Evolutionary conservation across 2,329 filamentous ascomycete genomes (phyloP), one percentile per base, ranked within the genome.

Genomic region (Clonostachys rosea): DNA sequence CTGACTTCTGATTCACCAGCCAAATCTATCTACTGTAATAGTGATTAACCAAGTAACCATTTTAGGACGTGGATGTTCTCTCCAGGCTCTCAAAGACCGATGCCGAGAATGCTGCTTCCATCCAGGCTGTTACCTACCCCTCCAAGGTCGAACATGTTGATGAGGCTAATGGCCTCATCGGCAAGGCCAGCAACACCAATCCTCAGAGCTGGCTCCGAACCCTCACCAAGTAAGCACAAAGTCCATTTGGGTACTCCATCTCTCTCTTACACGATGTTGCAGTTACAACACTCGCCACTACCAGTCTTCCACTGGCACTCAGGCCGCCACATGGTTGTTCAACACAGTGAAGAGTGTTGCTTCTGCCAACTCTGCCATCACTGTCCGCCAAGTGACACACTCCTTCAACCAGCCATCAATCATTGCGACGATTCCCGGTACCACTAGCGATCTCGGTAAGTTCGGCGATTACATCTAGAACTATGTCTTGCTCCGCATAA

Each of bases 391-490:
- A 51, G 73, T 75, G 58, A 60, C 62, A 6, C 71, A 76, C 58
- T 62, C 65, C 9, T 50, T 57, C 59, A 66, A 65, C 54, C 74
- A 77, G 56, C 66, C 70, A 1, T 74, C 70, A n/a, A 61, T 76
- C 53, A 75, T 77, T 47, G 72, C 68, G 18, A 65, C 59, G 44
- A 68, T 77, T 35, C 71, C 73, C 3, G 73, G 74, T 39, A 57
- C 47, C 58, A 71, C 12, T 59, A 62, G 50, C 34, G 57, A 65
- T 33, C 56, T 67, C n/a, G 57, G 68, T 52, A 54, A 58, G 49
- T 43, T 30, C 24, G 4, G 24, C 8, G 9, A 30, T 30, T 30
- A 30, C 24, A 30, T 30, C 3, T 10, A 30, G 61, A 34, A 17
- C 11, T 35, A 12, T 13, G 12, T 35, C 24, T 5, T 13, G 9